Conservation (phyloP, 768 basidiomycete species). For the Lactarius pseudohatsudake region DNA sequence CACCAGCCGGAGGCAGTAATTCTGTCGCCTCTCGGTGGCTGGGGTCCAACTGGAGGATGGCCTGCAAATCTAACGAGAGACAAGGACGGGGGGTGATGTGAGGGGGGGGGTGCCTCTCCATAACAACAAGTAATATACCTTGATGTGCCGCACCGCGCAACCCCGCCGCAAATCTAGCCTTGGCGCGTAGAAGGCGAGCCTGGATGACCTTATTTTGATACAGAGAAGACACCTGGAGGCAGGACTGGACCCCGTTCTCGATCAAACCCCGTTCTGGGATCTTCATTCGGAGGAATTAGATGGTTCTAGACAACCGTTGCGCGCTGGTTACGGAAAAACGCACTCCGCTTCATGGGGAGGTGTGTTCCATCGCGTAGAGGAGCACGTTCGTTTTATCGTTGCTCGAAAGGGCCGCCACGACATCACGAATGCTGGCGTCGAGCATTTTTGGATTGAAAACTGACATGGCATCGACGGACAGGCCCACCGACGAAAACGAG, state of each 20-base stretch:
- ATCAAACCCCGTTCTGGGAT: constrained; percentile 60
- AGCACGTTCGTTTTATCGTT: constrained; percentile 70
- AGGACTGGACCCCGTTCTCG: constrained; percentile 75
- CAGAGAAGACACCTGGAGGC: constrained; percentile 56
- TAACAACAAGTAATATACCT: constrained; percentile 40
- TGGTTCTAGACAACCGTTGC: constrained; percentile 3
- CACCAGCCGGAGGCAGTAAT: constrained; percentile 47
- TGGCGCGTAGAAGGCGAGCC: constrained; percentile 64
- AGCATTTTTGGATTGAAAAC: constrained; percentile 76
- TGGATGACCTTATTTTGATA: constrained; percentile 52
- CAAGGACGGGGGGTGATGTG: background rate
- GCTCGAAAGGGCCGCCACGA: constrained; percentile 54
- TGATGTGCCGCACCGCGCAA: constrained; percentile 62
- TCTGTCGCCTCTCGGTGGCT: constrained; percentile 68
- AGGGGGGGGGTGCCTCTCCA: background rate
- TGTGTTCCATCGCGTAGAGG: constrained; percentile 78
- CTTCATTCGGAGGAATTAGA: constrained; percentile 33
- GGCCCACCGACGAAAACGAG: constrained; percentile 1
- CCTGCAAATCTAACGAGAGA: constrained; percentile 54
- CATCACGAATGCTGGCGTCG: constrained; percentile 73
- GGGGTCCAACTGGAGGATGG: constrained; percentile 59
- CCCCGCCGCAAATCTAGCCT: constrained; percentile 60
- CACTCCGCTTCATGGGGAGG: constrained; percentile 66
- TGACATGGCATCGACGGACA: constrained; percentile 41
- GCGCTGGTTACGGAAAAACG: constrained; percentile 8